Evolutionary conservation across 2,329 filamentous ascomycete species (phyloP), one percentile per base, ranked within the genome.

Genomic region (Knoxdaviesia proteae): DNA sequence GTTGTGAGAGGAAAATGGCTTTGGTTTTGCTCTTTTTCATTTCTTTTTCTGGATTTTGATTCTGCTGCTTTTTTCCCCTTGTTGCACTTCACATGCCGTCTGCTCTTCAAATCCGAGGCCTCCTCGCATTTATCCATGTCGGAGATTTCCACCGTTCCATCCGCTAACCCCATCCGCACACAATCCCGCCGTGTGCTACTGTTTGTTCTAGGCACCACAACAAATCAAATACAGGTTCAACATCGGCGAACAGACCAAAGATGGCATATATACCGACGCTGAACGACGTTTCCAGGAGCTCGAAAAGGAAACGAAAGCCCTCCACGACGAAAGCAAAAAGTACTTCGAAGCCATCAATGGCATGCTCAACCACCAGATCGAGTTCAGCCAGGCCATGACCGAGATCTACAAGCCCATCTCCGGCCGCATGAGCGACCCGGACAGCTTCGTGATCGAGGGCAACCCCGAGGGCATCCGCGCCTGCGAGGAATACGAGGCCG

Each of bases 401-500:
- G 90, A 98, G 61, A 80, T 98, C 54, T 98, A 98, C 69, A 93
- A 93, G 59, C 90, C 90, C 51, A 98, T 98, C 53, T 94, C 88
- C 44, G 90, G 90, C 44, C 81, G 90, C 56, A 73, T 92, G 61
- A 96, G 88, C 39, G 90, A 98, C 60, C 90, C 90, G 7, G 80
- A 87, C 53, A 82, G 82, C 6, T 71, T 84, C 49, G 71, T 80
- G 43, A 67, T 79, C 38, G 80, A 93, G 60, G 86, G 86, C 44
- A 96, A 94, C 56, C 76, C 80, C 1, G 90, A 93, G 56, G 90
- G 90, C 44, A 96, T 98, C 54, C 71, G 75, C 48, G 90, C 90
- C 32, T 98, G 90, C 61, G 88, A 96, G 57, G 86, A 98, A 61
- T 98, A 98, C 61, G 84, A 96, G 62, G 68, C 32, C 3, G 82